Percentiles rank a stretch among this genome's conserved stretches.
phyloP scores from a whole-genome alignment of 2,329 filamentous ascomycete species.

The Rhexocercosporidium sp. region DNA sequence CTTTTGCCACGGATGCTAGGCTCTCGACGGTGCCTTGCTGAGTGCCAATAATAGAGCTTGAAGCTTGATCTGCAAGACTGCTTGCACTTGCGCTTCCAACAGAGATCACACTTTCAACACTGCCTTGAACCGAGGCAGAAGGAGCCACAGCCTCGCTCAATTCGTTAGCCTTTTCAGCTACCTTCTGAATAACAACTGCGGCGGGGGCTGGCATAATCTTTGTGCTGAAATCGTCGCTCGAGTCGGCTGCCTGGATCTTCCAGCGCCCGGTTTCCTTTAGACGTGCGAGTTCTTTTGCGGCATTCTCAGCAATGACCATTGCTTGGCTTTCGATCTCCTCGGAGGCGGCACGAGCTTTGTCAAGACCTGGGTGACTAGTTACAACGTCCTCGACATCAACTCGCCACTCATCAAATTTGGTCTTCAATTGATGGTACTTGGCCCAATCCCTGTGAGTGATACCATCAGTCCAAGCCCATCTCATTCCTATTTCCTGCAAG shows the following conservation, averaged over 20 bases:
- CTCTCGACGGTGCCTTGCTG: conserved; percentile 38
- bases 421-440: conserved; percentile 88
- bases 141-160: conserved; percentile 34
- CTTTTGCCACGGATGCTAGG: conserved; percentile 29
- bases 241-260: conserved; percentile 80
- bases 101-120: conserved; percentile 42
- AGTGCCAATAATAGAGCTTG: conserved; percentile 36
- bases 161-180: conserved; percentile 37
- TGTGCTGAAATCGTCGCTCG: conserved; percentile 78
- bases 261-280: conserved; percentile 84
- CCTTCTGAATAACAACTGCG: conserved; percentile 48
- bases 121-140: conserved; percentile 38
- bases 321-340: conserved; percentile 76
- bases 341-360: conserved; percentile 69
- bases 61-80: conserved; percentile 37
- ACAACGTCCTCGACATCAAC: conserved; percentile 79
- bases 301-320: conserved; percentile 79
- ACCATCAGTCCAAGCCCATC: conserved; percentile 93
- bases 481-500: conserved; percentile 74
- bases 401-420: conserved; percentile 83
- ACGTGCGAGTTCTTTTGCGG: conserved; percentile 78
- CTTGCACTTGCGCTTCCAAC: conserved; percentile 37
- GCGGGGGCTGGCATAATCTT: conserved; percentile 65
- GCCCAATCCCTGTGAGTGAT: conserved; percentile 98
- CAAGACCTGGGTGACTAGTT: conserved; percentile 72